Conservation (phyloP, 228 moss, liverwort and hornwort species). For the Sphagnum fallax region DNA sequence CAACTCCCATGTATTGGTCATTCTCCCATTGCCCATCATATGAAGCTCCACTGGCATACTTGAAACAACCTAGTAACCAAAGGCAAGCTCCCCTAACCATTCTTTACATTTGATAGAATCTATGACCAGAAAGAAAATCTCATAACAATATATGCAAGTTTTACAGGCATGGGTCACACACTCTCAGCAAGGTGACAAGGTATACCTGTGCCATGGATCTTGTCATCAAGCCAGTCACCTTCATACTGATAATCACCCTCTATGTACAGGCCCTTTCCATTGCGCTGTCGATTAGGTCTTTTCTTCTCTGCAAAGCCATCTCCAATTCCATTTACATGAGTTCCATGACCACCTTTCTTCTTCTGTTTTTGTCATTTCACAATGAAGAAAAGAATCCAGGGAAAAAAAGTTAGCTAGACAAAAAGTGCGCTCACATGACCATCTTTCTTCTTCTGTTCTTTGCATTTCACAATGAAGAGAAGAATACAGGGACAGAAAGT, state of each 20-base stretch:
- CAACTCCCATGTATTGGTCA: constrained; percentile 45
- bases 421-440: not conserved
- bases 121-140: not conserved
- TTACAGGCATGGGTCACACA: not conserved
- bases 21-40: constrained; percentile 69
- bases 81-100: too few relatives aligned
- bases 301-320: constrained; percentile 14
- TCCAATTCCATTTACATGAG: not conserved
- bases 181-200: not conserved
- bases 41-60: constrained; percentile 69
- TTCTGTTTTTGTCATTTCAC: not conserved
- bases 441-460: not conserved
- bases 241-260: constrained; percentile 67
- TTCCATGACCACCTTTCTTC: not conserved
- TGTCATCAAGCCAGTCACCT: constrained; percentile 73
- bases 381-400: not conserved
- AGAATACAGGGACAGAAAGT: not conserved
- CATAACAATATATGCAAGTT: not conserved
- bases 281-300: constrained; percentile 59
- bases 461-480: not conserved
- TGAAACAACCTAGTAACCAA: constrained; percentile 38
- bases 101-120: not conserved
- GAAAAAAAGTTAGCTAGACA: not conserved
- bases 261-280: constrained; percentile 57
- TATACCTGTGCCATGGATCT: constrained; percentile 71